phyloP scores from a whole-genome alignment of 148 eudicot species.

The Amaranthus hypochondriacus region DNA sequence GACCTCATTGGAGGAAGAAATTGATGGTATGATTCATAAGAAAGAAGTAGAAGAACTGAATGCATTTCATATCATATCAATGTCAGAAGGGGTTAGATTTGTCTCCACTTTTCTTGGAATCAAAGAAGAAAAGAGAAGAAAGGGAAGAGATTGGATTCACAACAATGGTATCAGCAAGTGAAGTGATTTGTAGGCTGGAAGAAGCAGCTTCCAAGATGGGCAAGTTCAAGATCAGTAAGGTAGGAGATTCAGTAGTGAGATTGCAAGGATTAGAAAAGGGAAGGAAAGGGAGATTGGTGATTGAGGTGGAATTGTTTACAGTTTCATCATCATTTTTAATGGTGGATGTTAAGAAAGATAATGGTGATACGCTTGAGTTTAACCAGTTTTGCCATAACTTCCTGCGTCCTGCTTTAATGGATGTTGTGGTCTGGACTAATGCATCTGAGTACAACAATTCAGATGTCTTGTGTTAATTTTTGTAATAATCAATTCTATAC shows the following conservation, averaged over 20 bases:
- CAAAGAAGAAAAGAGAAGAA: slow-evolving; percentile 45
- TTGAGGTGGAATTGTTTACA: slow-evolving; percentile 44
- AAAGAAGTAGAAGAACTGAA: slow-evolving; percentile 46
- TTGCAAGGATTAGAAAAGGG: slow-evolving; percentile 45
- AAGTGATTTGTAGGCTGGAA: slow-evolving; percentile 54
- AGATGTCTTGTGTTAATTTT: neutral
- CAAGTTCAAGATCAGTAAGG: slow-evolving; percentile 47
- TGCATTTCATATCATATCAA: slow-evolving; percentile 75
- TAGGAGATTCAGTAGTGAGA: slow-evolving; percentile 44
- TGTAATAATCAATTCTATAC: slow-evolving; percentile 2
- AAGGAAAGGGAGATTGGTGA: slow-evolving; percentile 55
- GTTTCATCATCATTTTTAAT: slow-evolving; percentile 48
- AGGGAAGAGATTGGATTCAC: slow-evolving; percentile 55
- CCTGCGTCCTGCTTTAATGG: slow-evolving; percentile 64
- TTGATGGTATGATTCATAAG: neutral
- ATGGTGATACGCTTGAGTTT: slow-evolving; percentile 62
- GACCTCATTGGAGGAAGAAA: neutral
- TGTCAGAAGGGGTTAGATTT: slow-evolving; percentile 66
- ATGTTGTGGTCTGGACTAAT: slow-evolving; percentile 45
- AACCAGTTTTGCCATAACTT: slow-evolving; percentile 56
- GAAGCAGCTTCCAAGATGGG: slow-evolving; percentile 41
- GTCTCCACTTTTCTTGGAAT: slow-evolving; percentile 49
- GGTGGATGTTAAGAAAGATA: slow-evolving; percentile 60
- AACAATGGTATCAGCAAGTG: slow-evolving; percentile 39
- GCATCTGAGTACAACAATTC: slow-evolving; percentile 1